These are phyloP conservation scores for Cystofilobasidium ferigula DNA, from an alignment of 768 basidiomycete species.

Conservation along the genomic window DNA sequence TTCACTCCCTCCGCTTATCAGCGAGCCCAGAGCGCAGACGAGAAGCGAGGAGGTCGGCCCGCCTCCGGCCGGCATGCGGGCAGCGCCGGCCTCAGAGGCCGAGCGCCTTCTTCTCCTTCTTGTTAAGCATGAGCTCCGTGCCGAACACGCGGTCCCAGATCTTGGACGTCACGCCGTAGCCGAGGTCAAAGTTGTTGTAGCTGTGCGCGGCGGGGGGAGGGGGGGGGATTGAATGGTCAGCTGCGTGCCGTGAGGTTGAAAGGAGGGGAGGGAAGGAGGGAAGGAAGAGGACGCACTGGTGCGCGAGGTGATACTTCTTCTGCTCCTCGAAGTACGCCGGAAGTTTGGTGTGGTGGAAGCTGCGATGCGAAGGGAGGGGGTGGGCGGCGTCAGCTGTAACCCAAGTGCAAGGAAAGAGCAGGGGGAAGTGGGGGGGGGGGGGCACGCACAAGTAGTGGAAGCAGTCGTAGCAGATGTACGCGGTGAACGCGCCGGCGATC, in stretches of 20 bases:
- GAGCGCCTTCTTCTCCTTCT: conserved; percentile 8
- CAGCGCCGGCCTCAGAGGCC: conserved; percentile 8
- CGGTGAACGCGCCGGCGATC: conserved; percentile 70
- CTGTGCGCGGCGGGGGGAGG: not conserved
- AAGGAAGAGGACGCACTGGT: conserved; percentile 56
- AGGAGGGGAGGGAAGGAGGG: too few relatives aligned
- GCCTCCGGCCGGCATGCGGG: too few relatives aligned
- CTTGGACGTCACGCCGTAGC: conserved; percentile 76
- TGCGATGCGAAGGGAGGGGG: not conserved
- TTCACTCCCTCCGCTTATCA: not conserved
- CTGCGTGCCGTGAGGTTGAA: not conserved
- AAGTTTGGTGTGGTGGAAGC: conserved; percentile 70
- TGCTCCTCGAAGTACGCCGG: conserved; percentile 77
- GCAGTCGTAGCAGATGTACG: conserved; percentile 72
- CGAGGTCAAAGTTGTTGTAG: conserved; percentile 65
- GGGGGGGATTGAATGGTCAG: not conserved
- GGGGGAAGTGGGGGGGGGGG: too few relatives aligned
- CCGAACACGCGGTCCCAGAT: conserved; percentile 42
- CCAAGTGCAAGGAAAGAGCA: not conserved
- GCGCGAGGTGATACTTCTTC: conserved; percentile 96
- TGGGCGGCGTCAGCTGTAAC: not conserved
- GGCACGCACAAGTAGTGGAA: conserved; percentile 77
- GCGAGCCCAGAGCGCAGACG: too few relatives aligned
- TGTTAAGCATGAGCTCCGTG: conserved; percentile 7
- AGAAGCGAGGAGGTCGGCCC: too few relatives aligned